These are phyloP conservation scores for Sarcomyxa edulis DNA, from an alignment of 768 basidiomycete genomes.

Conservation along the genomic window DNA sequence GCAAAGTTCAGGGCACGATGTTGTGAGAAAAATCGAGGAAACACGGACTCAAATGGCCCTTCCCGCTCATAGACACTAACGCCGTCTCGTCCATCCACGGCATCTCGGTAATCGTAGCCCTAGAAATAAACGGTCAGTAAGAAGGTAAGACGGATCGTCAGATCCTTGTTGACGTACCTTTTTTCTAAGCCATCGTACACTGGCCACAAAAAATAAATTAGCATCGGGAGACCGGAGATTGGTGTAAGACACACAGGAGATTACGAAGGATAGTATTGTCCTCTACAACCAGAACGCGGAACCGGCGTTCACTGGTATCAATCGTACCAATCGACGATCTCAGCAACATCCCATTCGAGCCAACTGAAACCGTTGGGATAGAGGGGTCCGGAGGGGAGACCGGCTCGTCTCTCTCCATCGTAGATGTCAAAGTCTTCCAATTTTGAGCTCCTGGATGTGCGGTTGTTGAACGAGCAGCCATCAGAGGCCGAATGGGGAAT, in stretches of 20 bases:
- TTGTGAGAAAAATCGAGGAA: slow-evolving; percentile 1
- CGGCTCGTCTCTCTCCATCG: slow-evolving; percentile 29
- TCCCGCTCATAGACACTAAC: slow-evolving; percentile 68
- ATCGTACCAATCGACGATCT: slow-evolving; percentile 58
- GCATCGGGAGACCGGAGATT: slow-evolving; percentile 8
- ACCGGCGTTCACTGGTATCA: slow-evolving; percentile 34
- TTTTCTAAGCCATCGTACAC: slow-evolving; percentile 62
- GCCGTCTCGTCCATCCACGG: slow-evolving; percentile 81
- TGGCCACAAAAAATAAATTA: slow-evolving; percentile 10
- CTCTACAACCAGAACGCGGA: slow-evolving; percentile 81
- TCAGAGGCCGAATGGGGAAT: slow-evolving; percentile 35
- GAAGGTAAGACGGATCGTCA: neutral
- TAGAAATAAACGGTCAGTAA: slow-evolving; percentile 18
- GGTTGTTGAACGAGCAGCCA: slow-evolving; percentile 50
- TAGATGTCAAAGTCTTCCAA: slow-evolving; percentile 28
- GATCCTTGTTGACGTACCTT: slow-evolving; percentile 45
- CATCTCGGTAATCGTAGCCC: slow-evolving; percentile 75
- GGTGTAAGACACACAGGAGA: slow-evolving; percentile 57
- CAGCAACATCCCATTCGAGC: slow-evolving; percentile 61
- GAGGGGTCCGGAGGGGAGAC: slow-evolving; percentile 16
- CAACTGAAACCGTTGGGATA: slow-evolving; percentile 46
- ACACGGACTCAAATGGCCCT: slow-evolving; percentile 81
- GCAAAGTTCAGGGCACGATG: slow-evolving; percentile 5
- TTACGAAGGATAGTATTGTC: slow-evolving; percentile 85
- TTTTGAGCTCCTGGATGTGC: slow-evolving; percentile 30